phyloP scores from a whole-genome alignment of 2,329 filamentous ascomycete genomes.

The Rutstroemia sp. region DNA sequence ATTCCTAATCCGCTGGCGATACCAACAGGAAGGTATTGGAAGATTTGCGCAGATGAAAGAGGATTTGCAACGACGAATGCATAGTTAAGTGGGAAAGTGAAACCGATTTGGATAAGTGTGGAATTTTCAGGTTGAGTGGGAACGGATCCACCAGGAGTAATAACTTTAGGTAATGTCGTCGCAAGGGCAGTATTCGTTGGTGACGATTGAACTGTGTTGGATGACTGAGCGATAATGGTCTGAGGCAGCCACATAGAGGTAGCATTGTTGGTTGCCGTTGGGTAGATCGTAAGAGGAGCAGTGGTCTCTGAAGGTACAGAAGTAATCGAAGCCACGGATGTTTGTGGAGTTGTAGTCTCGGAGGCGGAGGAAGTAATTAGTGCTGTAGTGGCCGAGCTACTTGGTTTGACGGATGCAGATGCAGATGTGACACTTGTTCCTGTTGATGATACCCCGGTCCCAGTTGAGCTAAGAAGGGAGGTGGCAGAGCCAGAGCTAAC shows the following conservation, averaged over 20 bases:
- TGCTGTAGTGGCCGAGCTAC: background rate
- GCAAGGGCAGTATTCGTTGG: conserved; percentile 22
- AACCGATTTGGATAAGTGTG: conserved; percentile 75
- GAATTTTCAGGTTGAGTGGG: conserved; percentile 43
- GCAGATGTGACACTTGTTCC: conserved; percentile 1
- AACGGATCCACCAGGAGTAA: conserved; percentile 21
- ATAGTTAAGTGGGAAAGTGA: conserved; percentile 76
- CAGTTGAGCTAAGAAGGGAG: background rate
- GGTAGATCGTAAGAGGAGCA: conserved; percentile 13
- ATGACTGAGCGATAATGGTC: conserved; percentile 17
- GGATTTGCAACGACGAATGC: conserved; percentile 66
- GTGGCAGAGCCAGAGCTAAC: conserved; percentile 1
- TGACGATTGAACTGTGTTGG: conserved; percentile 12
- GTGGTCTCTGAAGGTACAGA: conserved; percentile 6
- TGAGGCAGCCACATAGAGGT: conserved; percentile 21
- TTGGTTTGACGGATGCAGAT: conserved; percentile 1
- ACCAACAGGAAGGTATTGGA: conserved; percentile 66
- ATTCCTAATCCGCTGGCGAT: conserved; percentile 43
- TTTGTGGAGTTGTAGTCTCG: conserved; percentile 8
- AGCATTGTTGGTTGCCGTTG: conserved; percentile 22
- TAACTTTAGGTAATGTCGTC: conserved; percentile 23
- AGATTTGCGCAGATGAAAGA: conserved; percentile 76
- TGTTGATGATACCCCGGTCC: conserved; percentile 2
- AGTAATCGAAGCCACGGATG: background rate
- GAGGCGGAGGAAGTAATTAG: conserved; percentile 5